phyloP scores from a whole-genome alignment of 768 basidiomycete species.

The Mycena latifolia region DNA sequence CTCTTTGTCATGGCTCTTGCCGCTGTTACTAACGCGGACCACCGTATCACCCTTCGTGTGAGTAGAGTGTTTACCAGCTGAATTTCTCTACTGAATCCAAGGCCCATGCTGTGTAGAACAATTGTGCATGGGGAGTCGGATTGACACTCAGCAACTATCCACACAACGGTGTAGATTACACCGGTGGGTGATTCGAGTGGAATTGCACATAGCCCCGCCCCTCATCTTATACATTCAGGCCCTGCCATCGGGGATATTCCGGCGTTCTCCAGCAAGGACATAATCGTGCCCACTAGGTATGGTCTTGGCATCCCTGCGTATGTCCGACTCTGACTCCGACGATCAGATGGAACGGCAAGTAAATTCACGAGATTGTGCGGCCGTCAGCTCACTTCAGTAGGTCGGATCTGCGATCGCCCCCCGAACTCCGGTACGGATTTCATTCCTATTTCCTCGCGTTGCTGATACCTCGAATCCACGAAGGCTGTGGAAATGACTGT shows the following conservation, averaged over 20 bases:
- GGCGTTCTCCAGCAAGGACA: too few species aligned
- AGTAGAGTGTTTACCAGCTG: too few species aligned
- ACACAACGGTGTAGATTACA: conserved; percentile 24
- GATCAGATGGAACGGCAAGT: conserved; percentile 27
- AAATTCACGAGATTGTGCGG: too few species aligned
- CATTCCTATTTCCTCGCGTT: neutral
- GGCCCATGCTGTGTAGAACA: too few species aligned
- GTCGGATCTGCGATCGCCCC: too few species aligned
- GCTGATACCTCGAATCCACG: neutral
- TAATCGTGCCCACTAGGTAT: conserved; percentile 20
- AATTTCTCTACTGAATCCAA: too few species aligned
- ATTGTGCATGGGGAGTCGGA: conserved; percentile 19
- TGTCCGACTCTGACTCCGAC: neutral
- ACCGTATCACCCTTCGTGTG: too few species aligned
- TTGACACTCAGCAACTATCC: conserved; percentile 27
- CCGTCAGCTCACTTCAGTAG: conserved; percentile 26
- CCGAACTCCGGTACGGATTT: conserved; percentile 24
- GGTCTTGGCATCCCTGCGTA: neutral
- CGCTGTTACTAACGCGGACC: too few species aligned
- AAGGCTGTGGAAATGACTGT: conserved; percentile 23
- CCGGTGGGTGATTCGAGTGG: neutral
- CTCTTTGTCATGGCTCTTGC: too few species aligned
- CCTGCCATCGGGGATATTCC: conserved; percentile 18
- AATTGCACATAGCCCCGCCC: neutral
- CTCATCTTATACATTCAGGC: conserved; percentile 5